Percentiles rank a stretch among this genome's conserved stretches.
phyloP scores from a whole-genome alignment of 257 asterid species.

The Echites panduratus region DNA sequence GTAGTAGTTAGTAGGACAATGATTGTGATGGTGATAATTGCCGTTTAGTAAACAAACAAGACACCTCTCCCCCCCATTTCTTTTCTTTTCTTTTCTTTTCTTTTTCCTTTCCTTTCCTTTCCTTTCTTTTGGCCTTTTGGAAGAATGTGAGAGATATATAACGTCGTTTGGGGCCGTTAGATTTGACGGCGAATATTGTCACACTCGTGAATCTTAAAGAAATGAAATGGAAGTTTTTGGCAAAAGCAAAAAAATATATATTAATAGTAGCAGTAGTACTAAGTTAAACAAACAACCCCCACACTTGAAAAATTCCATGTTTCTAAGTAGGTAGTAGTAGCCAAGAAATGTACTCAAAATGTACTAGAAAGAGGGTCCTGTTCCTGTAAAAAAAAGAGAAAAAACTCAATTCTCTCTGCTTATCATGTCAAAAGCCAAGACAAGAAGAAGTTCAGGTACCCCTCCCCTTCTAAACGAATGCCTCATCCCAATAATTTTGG shows the following conservation, averaged over 20 bases:
- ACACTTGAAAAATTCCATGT: background rate
- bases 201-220: constrained; percentile 20
- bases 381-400: no score
- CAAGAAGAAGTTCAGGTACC: background rate
- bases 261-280: no score
- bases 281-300: background rate
- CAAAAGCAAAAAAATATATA: background rate
- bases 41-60: constrained; percentile 32
- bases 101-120: no score
- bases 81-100: no score
- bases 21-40: constrained; percentile 32
- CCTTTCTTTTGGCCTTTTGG: background rate
- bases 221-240: constrained; percentile 1
- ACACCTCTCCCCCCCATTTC: no score
- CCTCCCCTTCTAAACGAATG: background rate
- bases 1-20: constrained; percentile 30
- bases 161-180: constrained; percentile 28
- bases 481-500: background rate
- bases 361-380: background rate
- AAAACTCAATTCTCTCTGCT: background rate
- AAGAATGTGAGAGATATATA: constrained; percentile 9
- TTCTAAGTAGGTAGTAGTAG: background rate
- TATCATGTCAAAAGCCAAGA: background rate
- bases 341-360: background rate
- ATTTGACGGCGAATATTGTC: constrained; percentile 39